Percentiles rank a stretch among this genome's conserved stretches.
These are phyloP conservation scores for Haplosporangium gracile DNA, from an alignment of 192 early-diverging fungal genomes.

Conservation along the genomic window DNA sequence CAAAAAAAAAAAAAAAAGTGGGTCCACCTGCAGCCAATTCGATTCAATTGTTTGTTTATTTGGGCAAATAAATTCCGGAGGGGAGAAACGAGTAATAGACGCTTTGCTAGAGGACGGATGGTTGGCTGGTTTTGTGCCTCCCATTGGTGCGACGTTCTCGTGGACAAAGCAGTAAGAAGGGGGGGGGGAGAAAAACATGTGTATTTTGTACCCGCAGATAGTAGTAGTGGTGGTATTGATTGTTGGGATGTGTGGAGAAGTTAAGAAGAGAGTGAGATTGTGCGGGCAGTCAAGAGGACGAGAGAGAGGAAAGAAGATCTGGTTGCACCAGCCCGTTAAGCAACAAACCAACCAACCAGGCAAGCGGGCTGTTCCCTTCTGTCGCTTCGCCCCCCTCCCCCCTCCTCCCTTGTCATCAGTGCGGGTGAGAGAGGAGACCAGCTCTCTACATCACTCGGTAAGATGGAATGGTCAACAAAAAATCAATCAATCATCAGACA, in stretches of 20 bases:
- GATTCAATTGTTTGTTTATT: neutral
- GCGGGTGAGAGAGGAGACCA: neutral
- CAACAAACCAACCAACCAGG: no score
- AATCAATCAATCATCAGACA: neutral
- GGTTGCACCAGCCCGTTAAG: neutral
- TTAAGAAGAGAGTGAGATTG: neutral
- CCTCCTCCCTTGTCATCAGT: neutral
- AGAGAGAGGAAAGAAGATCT: neutral
- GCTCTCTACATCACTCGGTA: neutral
- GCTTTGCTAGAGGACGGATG: neutral
- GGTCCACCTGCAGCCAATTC: neutral
- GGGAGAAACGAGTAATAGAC: neutral
- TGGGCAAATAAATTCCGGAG: conserved; percentile 7
- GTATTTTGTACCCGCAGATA: neutral
- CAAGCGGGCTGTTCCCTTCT: neutral
- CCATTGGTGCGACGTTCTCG: conserved; percentile 3
- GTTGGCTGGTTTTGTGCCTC: neutral
- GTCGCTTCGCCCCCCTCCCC: neutral
- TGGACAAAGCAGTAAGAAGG: neutral
- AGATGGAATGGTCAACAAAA: neutral
- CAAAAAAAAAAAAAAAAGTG: conserved; percentile 7
- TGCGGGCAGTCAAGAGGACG: neutral
- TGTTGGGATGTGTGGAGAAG: neutral
- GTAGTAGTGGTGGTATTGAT: neutral
- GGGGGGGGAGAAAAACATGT: neutral